Percentiles rank a stretch among this genome's conserved stretches.
Conservation (phyloP, 352 stramenopile species). For the Peronosclerospora sorghi region DNA sequence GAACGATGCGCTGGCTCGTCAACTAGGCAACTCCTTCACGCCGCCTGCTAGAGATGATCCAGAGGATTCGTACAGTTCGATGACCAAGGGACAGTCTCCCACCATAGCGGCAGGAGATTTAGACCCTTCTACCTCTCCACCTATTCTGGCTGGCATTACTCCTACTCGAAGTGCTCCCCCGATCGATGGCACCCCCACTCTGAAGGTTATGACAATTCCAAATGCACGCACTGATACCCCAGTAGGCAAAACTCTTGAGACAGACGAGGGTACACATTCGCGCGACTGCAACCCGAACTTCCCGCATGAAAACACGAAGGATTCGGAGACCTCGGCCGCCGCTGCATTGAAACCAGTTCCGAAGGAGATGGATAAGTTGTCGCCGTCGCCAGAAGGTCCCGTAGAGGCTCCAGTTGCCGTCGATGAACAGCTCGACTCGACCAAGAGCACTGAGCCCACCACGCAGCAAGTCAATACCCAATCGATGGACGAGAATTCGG, state of each 20-base stretch:
- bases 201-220: no score
- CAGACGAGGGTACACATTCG: constrained; percentile 8
- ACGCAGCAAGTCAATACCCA: constrained; percentile 22
- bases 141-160: no score
- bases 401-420: constrained; percentile 1
- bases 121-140: no score
- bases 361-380: neutral
- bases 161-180: no score
- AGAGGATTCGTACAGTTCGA: constrained; percentile 15
- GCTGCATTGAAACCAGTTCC: neutral
- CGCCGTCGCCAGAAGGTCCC: constrained; percentile 1
- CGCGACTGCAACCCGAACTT: constrained; percentile 29
- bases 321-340: neutral
- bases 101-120: no score
- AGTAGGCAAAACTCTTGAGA: constrained; percentile 1
- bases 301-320: constrained; percentile 14
- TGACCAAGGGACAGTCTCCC: constrained; percentile 4
- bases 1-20: constrained; percentile 17
- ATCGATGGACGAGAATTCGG: constrained; percentile 4
- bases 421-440: constrained; percentile 4
- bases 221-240: no score
- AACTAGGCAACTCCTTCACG: constrained; percentile 11
- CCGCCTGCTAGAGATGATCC: constrained; percentile 3
- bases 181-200: no score
- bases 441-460: constrained; percentile 11